Evolutionary conservation across 306 rosid species (phyloP).

Genomic region (Macrotyloma uniflorum): DNA sequence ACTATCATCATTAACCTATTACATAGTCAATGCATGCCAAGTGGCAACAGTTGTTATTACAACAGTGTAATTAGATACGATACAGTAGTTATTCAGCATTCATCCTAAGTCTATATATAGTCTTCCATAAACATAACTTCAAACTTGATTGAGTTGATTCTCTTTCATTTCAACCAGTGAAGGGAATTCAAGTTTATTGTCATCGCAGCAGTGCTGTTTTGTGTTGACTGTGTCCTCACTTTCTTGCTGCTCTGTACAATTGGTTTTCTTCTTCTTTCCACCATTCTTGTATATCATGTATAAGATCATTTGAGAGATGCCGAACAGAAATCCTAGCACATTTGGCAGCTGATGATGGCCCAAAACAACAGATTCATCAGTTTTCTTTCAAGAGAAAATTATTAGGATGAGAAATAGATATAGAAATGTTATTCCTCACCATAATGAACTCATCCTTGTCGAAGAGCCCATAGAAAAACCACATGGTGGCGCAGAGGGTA

Average conservation of each 20-base stretch:
- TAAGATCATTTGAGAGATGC: slow-evolving; percentile 56
- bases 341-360: slow-evolving; percentile 58
- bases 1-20: slow-evolving; percentile 17
- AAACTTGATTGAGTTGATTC: slow-evolving; percentile 21
- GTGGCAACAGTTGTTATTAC: slow-evolving; percentile 11
- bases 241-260: slow-evolving; percentile 12
- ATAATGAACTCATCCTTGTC: slow-evolving; percentile 62
- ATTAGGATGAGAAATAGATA: not conserved
- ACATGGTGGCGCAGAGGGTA: slow-evolving; percentile 56
- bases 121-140: slow-evolving; percentile 1
- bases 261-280: slow-evolving; percentile 8
- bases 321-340: slow-evolving; percentile 65
- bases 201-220: slow-evolving; percentile 19
- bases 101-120: slow-evolving; percentile 29
- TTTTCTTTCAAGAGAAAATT: slow-evolving; percentile 18
- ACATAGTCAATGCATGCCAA: slow-evolving; percentile 29
- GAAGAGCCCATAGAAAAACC: slow-evolving; percentile 75
- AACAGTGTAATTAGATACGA: slow-evolving; percentile 1
- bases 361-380: slow-evolving; percentile 5
- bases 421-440: slow-evolving; percentile 44
- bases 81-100: slow-evolving; percentile 34
- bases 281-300: slow-evolving; percentile 56
- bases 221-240: slow-evolving; percentile 3
- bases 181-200: slow-evolving; percentile 17
- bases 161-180: slow-evolving; percentile 45